Base-by-base conservation (phyloP, 2,329 filamentous ascomycete species). In the Sarocladium brachiariae region DNA sequence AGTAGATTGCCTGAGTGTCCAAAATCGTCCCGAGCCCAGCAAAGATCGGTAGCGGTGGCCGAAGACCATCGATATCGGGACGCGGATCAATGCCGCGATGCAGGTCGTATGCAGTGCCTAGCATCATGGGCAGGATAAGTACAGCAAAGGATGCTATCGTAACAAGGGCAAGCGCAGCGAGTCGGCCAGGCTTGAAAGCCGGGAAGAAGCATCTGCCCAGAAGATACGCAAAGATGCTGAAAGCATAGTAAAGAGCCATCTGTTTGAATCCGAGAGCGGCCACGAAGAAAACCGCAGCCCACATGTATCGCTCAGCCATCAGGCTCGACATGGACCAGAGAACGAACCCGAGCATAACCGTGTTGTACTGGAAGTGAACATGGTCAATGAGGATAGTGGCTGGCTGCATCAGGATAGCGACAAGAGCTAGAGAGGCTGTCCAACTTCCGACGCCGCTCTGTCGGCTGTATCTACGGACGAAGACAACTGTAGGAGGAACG, bases 201-300 rank as follows among this genome's bases (percentile, higher is more conserved):
- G 91, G 91, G 55, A 84, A 85, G n/a, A 95, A 59, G 63, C 91
- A 96, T 61, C 84, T 83, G 8, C 92, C 93, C 1, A 97, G 74
- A 2, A 99, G 81, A 62, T 91, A 99, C 27, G 89, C 86, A 65
- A 97, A 97, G 52, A 97, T 84, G 18, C 86, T 84, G 13, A 95
- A 91, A 2, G 95, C 90, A 67, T 96, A 99, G 71, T 97, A 99
- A 14, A 99, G 76, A 1, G 92, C 92, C 95, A 99, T 99, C 68
- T 99, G 93, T 74, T 99, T 99, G 76, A 97, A 99, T 5, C 89
- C 89, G n/a, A 99, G 74, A 2, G 92, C 88, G 14, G 81, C 82
- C 6, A 99, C 93, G 59, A 99, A 99, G 72, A 96, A 96, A 53
- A 96, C 80, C 55, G 89, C 90, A 23, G 88, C 82, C 90, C 92